These are phyloP conservation scores for Noccaea caerulescens DNA, from an alignment of 345 rosid species.

Conservation along the genomic window DNA sequence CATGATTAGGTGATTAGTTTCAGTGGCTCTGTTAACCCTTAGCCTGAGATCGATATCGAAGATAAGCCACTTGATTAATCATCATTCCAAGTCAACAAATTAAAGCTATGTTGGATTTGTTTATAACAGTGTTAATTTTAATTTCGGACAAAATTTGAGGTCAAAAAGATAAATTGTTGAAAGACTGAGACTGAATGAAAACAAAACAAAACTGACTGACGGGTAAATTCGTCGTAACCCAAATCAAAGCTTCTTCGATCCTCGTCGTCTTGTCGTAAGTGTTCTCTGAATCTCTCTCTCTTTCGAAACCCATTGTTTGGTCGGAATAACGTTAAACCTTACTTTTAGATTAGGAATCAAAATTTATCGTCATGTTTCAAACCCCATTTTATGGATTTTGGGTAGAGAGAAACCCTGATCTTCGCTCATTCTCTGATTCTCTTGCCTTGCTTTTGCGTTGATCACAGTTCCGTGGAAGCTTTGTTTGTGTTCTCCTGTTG, in stretches of 20 bases:
- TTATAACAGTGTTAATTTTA: neutral
- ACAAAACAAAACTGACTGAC: slow-evolving; percentile 1
- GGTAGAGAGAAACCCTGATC: slow-evolving; percentile 6
- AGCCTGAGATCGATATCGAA: neutral
- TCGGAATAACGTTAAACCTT: neutral
- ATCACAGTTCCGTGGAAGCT: neutral
- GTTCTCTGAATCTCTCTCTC: neutral
- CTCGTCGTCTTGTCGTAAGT: slow-evolving; percentile 14
- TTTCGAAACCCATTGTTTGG: neutral
- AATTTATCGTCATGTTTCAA: no score
- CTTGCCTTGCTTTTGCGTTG: neutral
- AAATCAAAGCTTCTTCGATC: slow-evolving; percentile 12
- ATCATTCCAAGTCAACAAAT: neutral
- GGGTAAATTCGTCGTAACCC: neutral
- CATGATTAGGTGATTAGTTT: no score
- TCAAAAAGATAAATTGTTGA: neutral
- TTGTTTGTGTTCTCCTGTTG: neutral
- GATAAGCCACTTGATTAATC: neutral
- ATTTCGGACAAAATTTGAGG: neutral
- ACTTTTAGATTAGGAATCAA: neutral
- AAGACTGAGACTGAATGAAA: neutral
- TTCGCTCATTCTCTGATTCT: neutral
- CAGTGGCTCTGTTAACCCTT: no score
- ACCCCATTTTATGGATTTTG: neutral
- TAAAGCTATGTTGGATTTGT: no score